phyloP scores from a whole-genome alignment of 441 rosid genomes.

The Aleurites moluccanus region DNA sequence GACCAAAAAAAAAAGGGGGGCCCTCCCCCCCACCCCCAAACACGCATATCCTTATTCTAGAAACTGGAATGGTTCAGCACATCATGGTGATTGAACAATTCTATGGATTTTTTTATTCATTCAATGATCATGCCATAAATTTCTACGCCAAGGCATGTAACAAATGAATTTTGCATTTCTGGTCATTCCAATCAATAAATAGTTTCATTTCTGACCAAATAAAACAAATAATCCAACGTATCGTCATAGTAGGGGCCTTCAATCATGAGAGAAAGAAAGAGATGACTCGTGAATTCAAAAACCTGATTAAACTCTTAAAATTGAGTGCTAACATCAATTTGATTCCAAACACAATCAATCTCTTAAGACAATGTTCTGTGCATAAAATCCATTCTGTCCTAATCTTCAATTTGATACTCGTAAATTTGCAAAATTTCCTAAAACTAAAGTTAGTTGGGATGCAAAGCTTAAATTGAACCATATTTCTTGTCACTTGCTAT shows the following conservation, averaged over 20 bases:
- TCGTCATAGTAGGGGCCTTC: too few species aligned
- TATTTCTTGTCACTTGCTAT: slow-evolving; percentile 54
- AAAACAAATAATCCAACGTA: too few species aligned
- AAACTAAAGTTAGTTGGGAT: not conserved
- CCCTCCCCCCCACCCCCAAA: too few species aligned
- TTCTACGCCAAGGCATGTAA: not conserved
- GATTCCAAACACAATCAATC: not conserved
- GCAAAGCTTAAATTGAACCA: slow-evolving; percentile 54
- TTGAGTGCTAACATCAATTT: not conserved
- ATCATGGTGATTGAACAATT: not conserved
- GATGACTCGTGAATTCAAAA: not conserved
- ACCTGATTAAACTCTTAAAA: not conserved
- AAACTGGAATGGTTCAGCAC: not conserved
- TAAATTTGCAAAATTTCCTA: not conserved
- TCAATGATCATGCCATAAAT: not conserved
- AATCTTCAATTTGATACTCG: not conserved
- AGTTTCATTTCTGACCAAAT: not conserved
- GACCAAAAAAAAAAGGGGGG: too few species aligned
- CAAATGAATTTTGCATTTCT: not conserved
- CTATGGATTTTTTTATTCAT: not conserved
- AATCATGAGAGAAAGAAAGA: not conserved
- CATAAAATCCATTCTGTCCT: not conserved
- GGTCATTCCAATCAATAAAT: not conserved
- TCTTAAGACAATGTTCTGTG: slow-evolving; percentile 1
- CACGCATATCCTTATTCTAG: not conserved